Base-by-base conservation (phyloP, 2,329 filamentous ascomycete species). In the Tricladium varicosporioides region DNA sequence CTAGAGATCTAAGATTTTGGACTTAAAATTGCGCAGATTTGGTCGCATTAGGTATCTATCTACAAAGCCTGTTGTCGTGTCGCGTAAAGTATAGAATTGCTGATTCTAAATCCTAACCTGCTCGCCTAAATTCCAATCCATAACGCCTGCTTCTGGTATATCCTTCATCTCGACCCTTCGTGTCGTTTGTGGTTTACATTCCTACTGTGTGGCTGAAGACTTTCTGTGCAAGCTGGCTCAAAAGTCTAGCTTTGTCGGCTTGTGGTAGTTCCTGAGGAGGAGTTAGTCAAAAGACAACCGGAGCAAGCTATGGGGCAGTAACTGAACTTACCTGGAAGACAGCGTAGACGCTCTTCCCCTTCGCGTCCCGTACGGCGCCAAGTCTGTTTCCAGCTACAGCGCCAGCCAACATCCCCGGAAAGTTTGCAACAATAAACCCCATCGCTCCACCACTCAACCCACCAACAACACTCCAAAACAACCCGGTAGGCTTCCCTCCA, bases 361-460 rank as follows among this genome's bases (percentile, higher is more conserved):
- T 92, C 32, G 89, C 85, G 75, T 99, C 94, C 56, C 94, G 80
- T 16, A 99, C 84, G 5, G 91, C 90, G 0, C 94, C 94, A n/a
- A 97, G 75, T 51, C 92, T 77, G 74, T 97, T 97, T 10, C 94
- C 94, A 0, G 92, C 93, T 2, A 97, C 92, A 2, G 91, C 91
- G 2, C 94, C 94, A 0, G 93, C 93, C 40, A 97, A 73, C 68
- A 93, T 81, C 0, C 94, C 94, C 0, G 93, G 90, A 49, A 97
- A 84, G 71, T 97, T 97, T 27, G 88, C 94, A 22, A 97, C 82
- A 65, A 99, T 99, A 73, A 97, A 97, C 0, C 94, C 94, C 72
- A 99, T 82, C 2, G 91, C 90, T 11, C 88, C 93, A 32, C 94
- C 94, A 69, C 91, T 94, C 43, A 93, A 73, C 1, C 91, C 92